Evolutionary conservation across 78 protist genomes (phyloP).

Genomic region (Chrysochromulina tobinii): DNA sequence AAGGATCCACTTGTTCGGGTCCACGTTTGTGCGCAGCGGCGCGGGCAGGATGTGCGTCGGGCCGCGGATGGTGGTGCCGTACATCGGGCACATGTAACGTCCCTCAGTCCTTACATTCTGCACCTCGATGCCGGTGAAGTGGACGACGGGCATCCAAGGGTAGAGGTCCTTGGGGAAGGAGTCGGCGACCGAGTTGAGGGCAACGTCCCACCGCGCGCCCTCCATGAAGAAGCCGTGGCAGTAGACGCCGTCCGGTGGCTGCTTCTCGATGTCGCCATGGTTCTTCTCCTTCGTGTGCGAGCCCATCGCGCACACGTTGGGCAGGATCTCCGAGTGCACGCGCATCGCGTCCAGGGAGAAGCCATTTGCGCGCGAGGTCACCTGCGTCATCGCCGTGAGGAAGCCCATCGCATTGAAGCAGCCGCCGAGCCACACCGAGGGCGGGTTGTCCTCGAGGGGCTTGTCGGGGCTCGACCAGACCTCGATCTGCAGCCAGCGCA

Average conservation of each 20-base stretch:
- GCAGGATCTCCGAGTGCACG: slow-evolving; percentile 38
- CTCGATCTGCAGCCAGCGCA: slow-evolving; percentile 8
- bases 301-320: no score
- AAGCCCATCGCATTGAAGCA: slow-evolving; percentile 69
- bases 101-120: background rate
- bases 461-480: slow-evolving; percentile 36
- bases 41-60: slow-evolving; percentile 65
- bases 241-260: slow-evolving; percentile 70
- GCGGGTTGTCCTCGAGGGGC: slow-evolving; percentile 36
- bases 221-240: slow-evolving; percentile 75
- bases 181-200: slow-evolving; percentile 45
- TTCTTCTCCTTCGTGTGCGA: background rate
- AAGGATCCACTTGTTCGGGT: slow-evolving; percentile 71
- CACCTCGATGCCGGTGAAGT: slow-evolving; percentile 15
- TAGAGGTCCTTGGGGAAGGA: slow-evolving; percentile 62
- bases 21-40: slow-evolving; percentile 54
- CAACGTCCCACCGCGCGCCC: slow-evolving; percentile 71
- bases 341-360: slow-evolving; percentile 62
- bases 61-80: slow-evolving; percentile 57
- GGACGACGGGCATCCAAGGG: slow-evolving; percentile 69
- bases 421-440: slow-evolving; percentile 64
- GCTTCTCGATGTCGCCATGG: background rate
- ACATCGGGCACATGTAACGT: slow-evolving; percentile 77
- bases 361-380: slow-evolving; percentile 58
- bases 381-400: slow-evolving; percentile 65